These are phyloP conservation scores for Striga asiatica DNA, from an alignment of 257 asterid genomes.

Conservation along the genomic window DNA sequence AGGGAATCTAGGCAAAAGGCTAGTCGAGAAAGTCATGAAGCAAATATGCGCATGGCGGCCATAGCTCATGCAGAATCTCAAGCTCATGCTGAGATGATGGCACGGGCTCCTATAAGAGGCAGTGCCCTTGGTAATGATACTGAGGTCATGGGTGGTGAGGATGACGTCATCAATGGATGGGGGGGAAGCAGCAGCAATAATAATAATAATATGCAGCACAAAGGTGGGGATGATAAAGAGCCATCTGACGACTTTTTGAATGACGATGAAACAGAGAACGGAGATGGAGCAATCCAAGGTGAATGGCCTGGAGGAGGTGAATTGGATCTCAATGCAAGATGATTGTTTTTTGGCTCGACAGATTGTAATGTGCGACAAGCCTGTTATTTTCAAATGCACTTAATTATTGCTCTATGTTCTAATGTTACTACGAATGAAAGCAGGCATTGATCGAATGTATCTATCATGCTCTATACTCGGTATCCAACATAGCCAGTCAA, in stretches of 20 bases:
- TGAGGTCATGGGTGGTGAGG: slow-evolving; percentile 30
- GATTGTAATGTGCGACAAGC: no score
- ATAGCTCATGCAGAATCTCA: slow-evolving; percentile 70
- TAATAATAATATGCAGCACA: no score
- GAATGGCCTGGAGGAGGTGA: slow-evolving; percentile 12
- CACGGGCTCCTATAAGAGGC: slow-evolving; percentile 57
- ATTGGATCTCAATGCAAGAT: slow-evolving; percentile 8
- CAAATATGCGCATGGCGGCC: slow-evolving; percentile 73
- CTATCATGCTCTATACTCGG: no score
- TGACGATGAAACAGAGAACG: slow-evolving; percentile 58
- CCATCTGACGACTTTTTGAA: slow-evolving; percentile 94
- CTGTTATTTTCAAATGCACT: no score
- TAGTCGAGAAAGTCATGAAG: slow-evolving; percentile 52
- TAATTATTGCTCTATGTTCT: no score
- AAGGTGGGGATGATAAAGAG: slow-evolving; percentile 92
- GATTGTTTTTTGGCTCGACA: background rate
- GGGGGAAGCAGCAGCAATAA: background rate
- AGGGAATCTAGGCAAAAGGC: slow-evolving; percentile 25
- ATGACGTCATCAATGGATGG: slow-evolving; percentile 78
- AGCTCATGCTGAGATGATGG: slow-evolving; percentile 76
- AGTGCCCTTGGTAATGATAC: slow-evolving; percentile 50
- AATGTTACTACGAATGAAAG: no score
- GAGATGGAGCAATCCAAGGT: slow-evolving; percentile 12
- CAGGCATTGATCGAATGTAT: no score
- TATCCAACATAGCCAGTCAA: no score